Evolutionary conservation across 1,139 yeast species (phyloP), one percentile per base, ranked within the genome.

Genomic region (Nakaseomyces uthaithaninus): DNA sequence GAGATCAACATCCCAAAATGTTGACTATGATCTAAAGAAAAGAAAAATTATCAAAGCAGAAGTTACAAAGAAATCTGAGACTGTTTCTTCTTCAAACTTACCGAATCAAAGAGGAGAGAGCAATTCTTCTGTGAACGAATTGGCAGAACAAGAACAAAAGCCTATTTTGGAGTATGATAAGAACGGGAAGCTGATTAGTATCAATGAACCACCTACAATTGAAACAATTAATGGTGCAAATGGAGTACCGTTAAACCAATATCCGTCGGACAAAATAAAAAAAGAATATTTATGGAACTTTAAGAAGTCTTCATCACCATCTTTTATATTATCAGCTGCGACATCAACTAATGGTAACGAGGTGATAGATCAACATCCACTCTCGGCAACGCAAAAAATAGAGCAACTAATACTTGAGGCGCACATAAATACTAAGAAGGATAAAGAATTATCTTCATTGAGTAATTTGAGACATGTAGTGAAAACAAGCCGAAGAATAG

Each of bases 21-120:
- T 59, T 15, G 56, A 59, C 42, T 59, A 59, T 31, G 51, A 55
- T 41, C 44, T 59, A 38, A 57, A 56, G 43, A 55, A 52, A 41
- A 48, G 60, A 27, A 52, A 50, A 28, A 53, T 59, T 24, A 55
- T 57, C 33, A 52, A 51, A 12, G 46, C 53, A 2, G 56, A 53
- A 22, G 53, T 50, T 39, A 39, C 38, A 16, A 14, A 37, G 12
- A 41, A 30, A 20, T 18, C 38, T 14, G 25, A 11, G 4, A 17
- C 19, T 4, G 9, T 10, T 17, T 17, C 33, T 4, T n/a, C 17
- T 5, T 19, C 35, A n/a, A 12, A 6, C 11, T 7, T 11, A 9
- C 8, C 11, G 9, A 20, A 12, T 28, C 30, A 36, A 4, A 37
- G 28, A 10, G 33, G 38, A 5, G 38, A 28, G 9, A 36, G 38